Evolutionary conservation across 1,284 basidiomycete species (phyloP).

Genomic region (Agroathelia rolfsii): DNA sequence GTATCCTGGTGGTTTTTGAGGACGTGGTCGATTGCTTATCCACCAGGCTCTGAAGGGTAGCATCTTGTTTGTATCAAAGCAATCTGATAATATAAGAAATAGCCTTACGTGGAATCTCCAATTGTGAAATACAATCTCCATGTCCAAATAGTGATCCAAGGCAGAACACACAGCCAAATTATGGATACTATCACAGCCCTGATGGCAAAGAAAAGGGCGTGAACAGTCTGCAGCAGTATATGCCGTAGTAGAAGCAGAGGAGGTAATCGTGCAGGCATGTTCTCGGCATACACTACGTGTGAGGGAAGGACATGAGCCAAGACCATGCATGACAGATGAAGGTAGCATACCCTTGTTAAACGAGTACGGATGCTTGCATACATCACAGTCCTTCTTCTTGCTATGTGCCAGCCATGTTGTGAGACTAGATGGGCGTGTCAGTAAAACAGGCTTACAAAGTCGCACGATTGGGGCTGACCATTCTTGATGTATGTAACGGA

Average conservation of each 20-base stretch:
- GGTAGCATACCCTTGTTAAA: slow-evolving; percentile 76
- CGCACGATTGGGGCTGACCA: slow-evolving; percentile 55
- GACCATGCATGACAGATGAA: slow-evolving; percentile 1
- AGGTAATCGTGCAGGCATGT: slow-evolving; percentile 81
- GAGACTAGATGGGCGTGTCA: too few species aligned
- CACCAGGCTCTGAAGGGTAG: slow-evolving; percentile 56
- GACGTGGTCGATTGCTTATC: slow-evolving; percentile 54
- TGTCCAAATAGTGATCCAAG: slow-evolving; percentile 81
- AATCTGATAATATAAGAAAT: slow-evolving; percentile 8
- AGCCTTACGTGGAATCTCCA: slow-evolving; percentile 71
- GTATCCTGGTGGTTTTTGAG: slow-evolving; percentile 23
- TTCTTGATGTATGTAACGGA: slow-evolving; percentile 91
- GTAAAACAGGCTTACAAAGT: slow-evolving; percentile 5
- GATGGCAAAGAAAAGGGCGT: slow-evolving; percentile 49
- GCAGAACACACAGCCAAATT: slow-evolving; percentile 87
- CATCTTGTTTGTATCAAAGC: too few species aligned
- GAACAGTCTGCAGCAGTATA: slow-evolving; percentile 52
- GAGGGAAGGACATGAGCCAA: too few species aligned
- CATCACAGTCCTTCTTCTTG: slow-evolving; percentile 92
- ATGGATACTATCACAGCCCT: slow-evolving; percentile 68
- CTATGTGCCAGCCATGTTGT: slow-evolving; percentile 92
- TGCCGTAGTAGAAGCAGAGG: slow-evolving; percentile 65
- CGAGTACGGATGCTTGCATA: slow-evolving; percentile 88
- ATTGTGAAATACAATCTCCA: slow-evolving; percentile 82
- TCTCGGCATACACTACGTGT: slow-evolving; percentile 68